phyloP scores from a whole-genome alignment of 163 green algal species.

The Scenedesmus sp. region DNA sequence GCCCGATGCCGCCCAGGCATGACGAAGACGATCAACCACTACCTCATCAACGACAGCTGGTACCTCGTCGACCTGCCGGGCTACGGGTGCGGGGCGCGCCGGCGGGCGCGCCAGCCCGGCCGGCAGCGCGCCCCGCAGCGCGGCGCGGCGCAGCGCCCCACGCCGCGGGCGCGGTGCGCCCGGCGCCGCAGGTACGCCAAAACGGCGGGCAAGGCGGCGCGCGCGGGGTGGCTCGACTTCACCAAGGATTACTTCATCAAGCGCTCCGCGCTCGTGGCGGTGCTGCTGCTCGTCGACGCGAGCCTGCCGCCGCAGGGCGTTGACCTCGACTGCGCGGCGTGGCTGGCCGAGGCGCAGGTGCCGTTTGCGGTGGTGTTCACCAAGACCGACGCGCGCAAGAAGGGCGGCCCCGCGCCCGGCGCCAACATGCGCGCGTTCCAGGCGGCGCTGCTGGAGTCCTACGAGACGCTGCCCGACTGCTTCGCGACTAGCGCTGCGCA shows the following conservation, averaged over 20 bases:
- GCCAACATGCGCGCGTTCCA: slow-evolving; percentile 84
- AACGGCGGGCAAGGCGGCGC: slow-evolving; percentile 60
- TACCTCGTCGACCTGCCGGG: slow-evolving; percentile 97
- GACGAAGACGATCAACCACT: slow-evolving; percentile 98
- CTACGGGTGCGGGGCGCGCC: no score
- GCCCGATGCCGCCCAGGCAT: slow-evolving; percentile 85
- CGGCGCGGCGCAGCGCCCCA: no score
- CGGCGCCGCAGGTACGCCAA: slow-evolving; percentile 76
- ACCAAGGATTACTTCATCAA: slow-evolving; percentile 92
- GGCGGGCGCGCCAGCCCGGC: no score
- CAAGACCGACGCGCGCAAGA: slow-evolving; percentile 90
- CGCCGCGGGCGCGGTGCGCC: no score
- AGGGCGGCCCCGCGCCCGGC: slow-evolving; percentile 57
- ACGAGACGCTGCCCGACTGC: slow-evolving; percentile 75
- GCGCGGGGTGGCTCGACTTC: slow-evolving; percentile 89
- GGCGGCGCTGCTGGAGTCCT: slow-evolving; percentile 61
- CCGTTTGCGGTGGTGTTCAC: slow-evolving; percentile 94
- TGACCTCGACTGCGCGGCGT: slow-evolving; percentile 90
- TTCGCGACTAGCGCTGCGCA: slow-evolving; percentile 79
- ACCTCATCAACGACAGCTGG: slow-evolving; percentile 95
- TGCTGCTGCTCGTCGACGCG: slow-evolving; percentile 94
- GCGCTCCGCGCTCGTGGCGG: slow-evolving; percentile 80
- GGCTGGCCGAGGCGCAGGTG: slow-evolving; percentile 88
- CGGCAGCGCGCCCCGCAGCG: no score
- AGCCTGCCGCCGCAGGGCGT: slow-evolving; percentile 84